Base-by-base conservation (phyloP, 2,329 filamentous ascomycete genomes). In the Nannizziopsis barbatae region DNA sequence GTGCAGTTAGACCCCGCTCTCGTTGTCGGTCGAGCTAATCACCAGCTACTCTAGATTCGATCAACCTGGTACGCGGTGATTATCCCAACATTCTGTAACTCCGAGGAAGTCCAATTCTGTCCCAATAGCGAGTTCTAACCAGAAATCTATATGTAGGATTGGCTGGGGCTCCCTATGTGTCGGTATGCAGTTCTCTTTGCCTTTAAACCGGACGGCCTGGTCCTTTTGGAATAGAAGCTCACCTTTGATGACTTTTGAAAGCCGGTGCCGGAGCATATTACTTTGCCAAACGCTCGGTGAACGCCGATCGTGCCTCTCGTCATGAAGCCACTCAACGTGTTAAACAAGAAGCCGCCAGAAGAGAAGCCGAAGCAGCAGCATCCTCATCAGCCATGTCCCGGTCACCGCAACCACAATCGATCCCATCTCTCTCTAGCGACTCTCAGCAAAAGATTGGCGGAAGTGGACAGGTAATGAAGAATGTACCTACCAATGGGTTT, bases 271-370 rank as follows among this genome's bases (percentile, higher is more conserved):
- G 83, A 54, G 88, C 90, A 60, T 98, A 96, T 75, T 88, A 86
- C 73, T 95, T 95, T 65, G 92, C 92, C 55, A 98, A 98, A 75
- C 77, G 80, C 62, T 83, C 82, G 66, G 94, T 98, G 76, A 95
- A 95, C 64, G 85, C 85, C 57, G 88, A 95, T 68, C 85, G 90
- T 55, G 75, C 78, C 52, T 72, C 79, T 52, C 80, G 86, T 60
- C 78, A 84, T 56, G 77, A 84, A 58, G 80, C 84, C 12, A 59
- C 63, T 37, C 58, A 65, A 50, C 61, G 57, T 40, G 65, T 59
- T 12, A 62, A 65, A 49, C 49, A 59, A 22, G 42, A 52, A 41
- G 51, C 53, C 27, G 49, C 51, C 17, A 50, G 44, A 36, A 40
- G 22, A 36, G 54, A 56, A 38, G 49, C 48, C 22, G 41, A 39